Evolutionary conservation across 108 stramenopile species (phyloP), one percentile per base, ranked within the genome.

Genomic region (Cyclotella kingstonii): DNA sequence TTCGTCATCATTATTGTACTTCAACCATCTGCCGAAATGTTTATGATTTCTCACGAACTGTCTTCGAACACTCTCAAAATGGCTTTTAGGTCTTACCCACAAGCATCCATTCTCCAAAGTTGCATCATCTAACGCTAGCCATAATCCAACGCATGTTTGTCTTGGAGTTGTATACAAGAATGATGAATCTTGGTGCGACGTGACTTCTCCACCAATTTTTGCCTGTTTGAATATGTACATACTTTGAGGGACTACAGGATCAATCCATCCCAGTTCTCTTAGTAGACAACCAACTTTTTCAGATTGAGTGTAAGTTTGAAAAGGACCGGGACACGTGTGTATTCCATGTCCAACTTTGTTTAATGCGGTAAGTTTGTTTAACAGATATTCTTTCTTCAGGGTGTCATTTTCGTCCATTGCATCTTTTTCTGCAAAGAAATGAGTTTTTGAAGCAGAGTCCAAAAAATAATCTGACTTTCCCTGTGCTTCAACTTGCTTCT

Each of bases 181-280:
- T 0, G 94, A 93, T 7, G 91, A 90, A 64, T 97, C 96, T 60
- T 97, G 96, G 76, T 97, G 96, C 19, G 82, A 77, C 36, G 91
- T 87, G 0, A 97, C 94, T 30, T 89, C 87, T 39, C 91, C 93
- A 14, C 96, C 93, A 25, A 83, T 73, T 8, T 56, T 28, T 1
- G 88, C 79, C 54, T 93, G 86, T 68, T 97, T 97, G 80, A 95
- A 92, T 53, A 97, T 97, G 68, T 97, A 97, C 96, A 97, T 97
- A 41, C 63, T 68, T 68, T 97, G 96, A 1, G 96, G 94, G 0
- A 97, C 78, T 2, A 90, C 78, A 0, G 96, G 94, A 65, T 93
- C 84, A 11, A 63, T 59, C 82, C 87, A 93, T 27, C 93, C 92
- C 62, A 96, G 63, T 18, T 82, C 89, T 1, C 49, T 34, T 0